Evolutionary conservation across 495 filamentous ascomycete genomes (phyloP), one percentile per base, ranked within the genome.

Genomic region (Xylaria telfairii): DNA sequence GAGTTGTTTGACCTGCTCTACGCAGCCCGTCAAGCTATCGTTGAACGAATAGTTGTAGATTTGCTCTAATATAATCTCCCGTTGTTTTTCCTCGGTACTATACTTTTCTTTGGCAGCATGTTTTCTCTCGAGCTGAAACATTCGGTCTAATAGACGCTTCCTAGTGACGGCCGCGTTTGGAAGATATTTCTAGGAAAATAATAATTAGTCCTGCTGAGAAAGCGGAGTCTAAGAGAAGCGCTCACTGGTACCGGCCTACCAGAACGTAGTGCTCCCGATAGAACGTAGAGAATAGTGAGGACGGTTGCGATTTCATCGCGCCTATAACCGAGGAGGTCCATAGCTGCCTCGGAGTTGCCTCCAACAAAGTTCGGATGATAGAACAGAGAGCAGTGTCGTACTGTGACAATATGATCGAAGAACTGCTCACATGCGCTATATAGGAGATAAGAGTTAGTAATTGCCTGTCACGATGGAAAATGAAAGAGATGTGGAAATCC

Each of bases 291-390:
- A 71, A 89, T 89, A 74, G 87, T 84, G 0, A 90, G 74, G 34
- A 90, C 86, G 12, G 84, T 82, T 6, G 87, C 87, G 28, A 88
- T 87, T 15, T 87, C 83, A 68, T 89, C 86, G 51, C 87, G 80
- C 37, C 87, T 81, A 37, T 83, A 81, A 4, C 83, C 72, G 0
- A 88, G 73, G 32, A 90, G 78, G 6, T 78, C 75, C 61, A 80
- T 77, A 2, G 80, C 78, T 37, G 81, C 82, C 24, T 82, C 81
- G 21, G 81, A 75, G 54, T 81, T 80, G 66, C 83, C 81, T 71
- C 79, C 69, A n/a, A 81, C 79, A 39, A 75, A 82, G 49, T 80
- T 77, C 1, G 86, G 86, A 56, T 86, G 85, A 72, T 88, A 90
- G 68, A 87, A 88, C 28, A 89, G 72, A n/a, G 82, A 83, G 12